Evolutionary conservation across 73 alveolate species (phyloP), one percentile per base, ranked within the genome.

Genomic region (Paramecium biaurelia): DNA sequence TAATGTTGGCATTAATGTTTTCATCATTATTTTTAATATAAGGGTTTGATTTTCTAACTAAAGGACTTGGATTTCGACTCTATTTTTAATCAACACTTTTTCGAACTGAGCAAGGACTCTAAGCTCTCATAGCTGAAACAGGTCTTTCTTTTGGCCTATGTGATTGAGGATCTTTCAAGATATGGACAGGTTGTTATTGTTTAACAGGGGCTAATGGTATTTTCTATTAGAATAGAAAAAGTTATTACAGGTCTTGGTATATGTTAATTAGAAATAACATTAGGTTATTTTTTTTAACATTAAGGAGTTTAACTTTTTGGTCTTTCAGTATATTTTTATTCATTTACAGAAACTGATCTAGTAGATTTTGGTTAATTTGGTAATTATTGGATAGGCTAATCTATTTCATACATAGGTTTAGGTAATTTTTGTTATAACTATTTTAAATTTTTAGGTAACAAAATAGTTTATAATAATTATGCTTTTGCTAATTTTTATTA

Each of bases 391-490:
- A 32, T 14, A 2, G 84, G 84, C 26, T 63, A 32, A 63, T 63
- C 84, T 12, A 63, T 63, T 11, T 79, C 90, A 79, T 79, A 79
- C 70, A 45, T 79, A 15, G 90, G 90, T 79, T 79, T 79, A 41
- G 90, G 90, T 79, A 79, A 47, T 79, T 79, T 38, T 42, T 28
- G 18, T 32, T 72, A 72, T 34, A 72, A 37, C 58, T 72, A 72
- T 38, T 72, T 72, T 38, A 72, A 72, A 34, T 72, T 72, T 38
- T 72, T 72, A 18, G 86, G 86, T 15, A 72, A 72, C 38, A 72
- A 14, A 38, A 72, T 72, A 4, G 86, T 72, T 38, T 72, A 37
- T 38, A 72, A 34, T 11, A 72, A 38, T 72, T 72, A 11, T 2
- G 86, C 86, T 37, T 72, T 72, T 4, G 35, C 58, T 34, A 34